phyloP scores from a whole-genome alignment of 306 rosid species.

The Cicer chorassanicum region DNA sequence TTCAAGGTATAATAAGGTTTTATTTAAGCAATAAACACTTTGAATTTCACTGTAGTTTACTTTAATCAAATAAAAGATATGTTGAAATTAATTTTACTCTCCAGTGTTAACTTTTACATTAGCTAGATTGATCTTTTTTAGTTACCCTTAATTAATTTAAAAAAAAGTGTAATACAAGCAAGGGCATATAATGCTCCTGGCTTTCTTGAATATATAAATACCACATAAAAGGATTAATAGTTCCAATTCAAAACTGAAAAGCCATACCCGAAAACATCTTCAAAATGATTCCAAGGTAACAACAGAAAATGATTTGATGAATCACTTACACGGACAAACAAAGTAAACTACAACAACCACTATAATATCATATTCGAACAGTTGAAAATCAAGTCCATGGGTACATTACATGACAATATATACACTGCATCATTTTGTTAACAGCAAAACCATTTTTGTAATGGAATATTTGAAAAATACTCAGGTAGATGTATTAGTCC shows the following conservation, averaged over 20 bases:
- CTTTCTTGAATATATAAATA: neutral
- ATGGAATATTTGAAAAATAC: slow-evolving; percentile 20
- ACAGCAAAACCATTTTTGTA: neutral
- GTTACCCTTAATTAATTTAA: neutral
- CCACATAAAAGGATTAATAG: neutral
- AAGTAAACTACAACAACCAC: neutral
- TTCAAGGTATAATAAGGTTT: neutral
- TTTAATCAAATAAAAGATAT: neutral
- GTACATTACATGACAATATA: slow-evolving; percentile 1
- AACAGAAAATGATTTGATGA: neutral
- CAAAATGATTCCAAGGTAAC: neutral
- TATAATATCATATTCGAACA: neutral
- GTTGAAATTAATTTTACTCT: neutral
- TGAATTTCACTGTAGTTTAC: neutral
- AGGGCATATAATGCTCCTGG: neutral
- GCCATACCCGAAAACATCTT: neutral
- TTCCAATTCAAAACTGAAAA: neutral
- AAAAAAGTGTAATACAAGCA: neutral
- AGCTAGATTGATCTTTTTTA: neutral
- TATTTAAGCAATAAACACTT: neutral
- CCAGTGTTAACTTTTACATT: neutral
- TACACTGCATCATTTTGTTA: neutral
- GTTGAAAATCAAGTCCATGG: neutral
- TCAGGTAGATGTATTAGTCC: neutral
- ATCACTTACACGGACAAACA: neutral